Percentiles rank a stretch among this genome's conserved stretches.
Conservation (phyloP, 345 rosid species). For the Citrus inodora region DNA sequence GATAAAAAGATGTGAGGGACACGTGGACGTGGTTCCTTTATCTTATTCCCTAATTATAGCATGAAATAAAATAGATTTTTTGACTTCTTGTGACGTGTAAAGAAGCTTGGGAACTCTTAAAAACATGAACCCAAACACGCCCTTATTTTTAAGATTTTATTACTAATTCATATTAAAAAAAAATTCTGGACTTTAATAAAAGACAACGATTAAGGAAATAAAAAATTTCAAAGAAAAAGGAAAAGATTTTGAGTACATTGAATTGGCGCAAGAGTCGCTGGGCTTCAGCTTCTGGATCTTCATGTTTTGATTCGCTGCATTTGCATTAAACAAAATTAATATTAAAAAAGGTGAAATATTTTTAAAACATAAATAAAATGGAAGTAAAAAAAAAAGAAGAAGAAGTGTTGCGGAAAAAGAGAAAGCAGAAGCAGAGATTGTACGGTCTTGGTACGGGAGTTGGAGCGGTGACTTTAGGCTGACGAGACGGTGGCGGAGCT, state of each 20-base stretch:
- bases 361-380: neutral
- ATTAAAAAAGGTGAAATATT: neutral
- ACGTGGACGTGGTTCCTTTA: neutral
- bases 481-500: neutral
- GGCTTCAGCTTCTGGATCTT: slow-evolving; percentile 42
- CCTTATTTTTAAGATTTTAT: neutral
- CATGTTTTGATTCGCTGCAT: slow-evolving; percentile 33
- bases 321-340: neutral
- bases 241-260: slow-evolving; percentile 7
- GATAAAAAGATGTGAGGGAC: neutral
- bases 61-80: neutral
- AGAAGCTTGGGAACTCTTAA: neutral
- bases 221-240: neutral
- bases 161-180: neutral
- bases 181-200: neutral
- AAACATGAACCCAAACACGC: neutral
- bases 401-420: neutral
- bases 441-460: neutral
- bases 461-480: neutral
- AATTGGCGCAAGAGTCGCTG: slow-evolving; percentile 42
- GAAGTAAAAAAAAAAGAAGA: neutral
- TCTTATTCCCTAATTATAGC: neutral
- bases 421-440: neutral
- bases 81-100: neutral
- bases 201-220: neutral